Evolutionary conservation across 2,329 filamentous ascomycete species (phyloP), one percentile per base, ranked within the genome.

Genomic region (Aspergillus brunneoviolaceus): DNA sequence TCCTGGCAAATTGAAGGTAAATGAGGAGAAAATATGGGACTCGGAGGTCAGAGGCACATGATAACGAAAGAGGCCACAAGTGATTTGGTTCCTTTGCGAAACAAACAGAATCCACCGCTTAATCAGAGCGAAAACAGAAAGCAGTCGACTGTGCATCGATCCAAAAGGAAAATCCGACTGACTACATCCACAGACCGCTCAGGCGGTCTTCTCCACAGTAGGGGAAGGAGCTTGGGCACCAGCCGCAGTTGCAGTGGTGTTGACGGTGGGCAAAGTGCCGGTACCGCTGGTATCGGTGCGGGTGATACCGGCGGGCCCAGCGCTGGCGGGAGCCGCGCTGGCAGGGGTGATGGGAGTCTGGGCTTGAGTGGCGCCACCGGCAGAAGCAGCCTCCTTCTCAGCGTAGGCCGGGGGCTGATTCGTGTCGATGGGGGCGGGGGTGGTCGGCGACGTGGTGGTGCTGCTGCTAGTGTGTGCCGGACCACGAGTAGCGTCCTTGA

Each of bases 401-500:
- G 61, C 49, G 49, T 73, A 72, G 5, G 63, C 62, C 1, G 71
- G 69, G 5, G 71, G 71, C n/a, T 67, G 60, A 29, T 42, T 21
- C 10, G 47, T 48, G 33, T 62, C 62, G 6, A 67, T 55, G 4
- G 66, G 49, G 16, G 61, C 51, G 14, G 60, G 57, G 7, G 61
- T 51, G 12, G 62, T 61, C 5, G 39, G 65, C 49, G 53, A 52
- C 42, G 23, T 47, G 23, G 52, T 23, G 52, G 52, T 48, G 49
- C 25, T 12, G 49, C 49, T 21, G 52, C 45, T 21, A 7, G 61
- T 53, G 2, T 58, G 49, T 12, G 55, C 49, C 19, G 66, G 61
- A 23, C 55, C 55, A 14, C 67, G 66, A 42, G 67, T 69, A 27
- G 67, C 67, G 4, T 74, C 72, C 65, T 73, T 76, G 70, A 97